Percentiles rank a stretch among this genome's conserved stretches.
phyloP scores from a whole-genome alignment of 2,329 filamentous ascomycete species.

The Fusarium poae region DNA sequence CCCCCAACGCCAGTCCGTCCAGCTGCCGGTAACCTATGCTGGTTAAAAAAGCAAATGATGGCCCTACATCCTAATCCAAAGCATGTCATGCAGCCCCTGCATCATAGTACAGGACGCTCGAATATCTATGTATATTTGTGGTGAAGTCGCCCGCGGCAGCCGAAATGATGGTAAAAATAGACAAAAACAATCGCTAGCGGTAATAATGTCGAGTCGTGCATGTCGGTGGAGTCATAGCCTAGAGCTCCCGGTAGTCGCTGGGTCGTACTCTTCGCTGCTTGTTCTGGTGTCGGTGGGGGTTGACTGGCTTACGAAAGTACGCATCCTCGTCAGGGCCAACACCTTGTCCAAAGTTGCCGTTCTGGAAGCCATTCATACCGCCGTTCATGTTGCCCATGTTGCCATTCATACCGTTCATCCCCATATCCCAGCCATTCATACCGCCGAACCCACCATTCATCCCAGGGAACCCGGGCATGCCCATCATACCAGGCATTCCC shows the following conservation, averaged over 20 bases:
- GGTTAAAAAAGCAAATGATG: conserved; percentile 23
- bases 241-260: conserved; percentile 91
- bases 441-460: conserved; percentile 50
- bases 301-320: conserved; percentile 96
- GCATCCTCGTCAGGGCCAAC: conserved; percentile 87
- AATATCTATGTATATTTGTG: conserved; percentile 10
- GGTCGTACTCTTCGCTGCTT: conserved; percentile 83
- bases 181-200: conserved; percentile 29
- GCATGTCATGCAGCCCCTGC: conserved; percentile 12
- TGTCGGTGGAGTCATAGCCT: conserved; percentile 38
- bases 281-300: conserved; percentile 90
- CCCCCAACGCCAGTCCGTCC: conserved; percentile 42
- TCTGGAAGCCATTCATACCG: conserved; percentile 53
- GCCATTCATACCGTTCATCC: conserved; percentile 48
- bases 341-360: conserved; percentile 61
- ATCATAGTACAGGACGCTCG: conserved; percentile 9
- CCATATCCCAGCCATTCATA: conserved; percentile 49
- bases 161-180: conserved; percentile 15
- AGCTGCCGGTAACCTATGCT: conserved; percentile 33
- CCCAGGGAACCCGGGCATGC: conserved; percentile 50
- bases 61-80: conserved; percentile 33
- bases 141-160: conserved; percentile 2
- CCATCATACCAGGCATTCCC: conserved; percentile 52
- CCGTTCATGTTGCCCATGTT: conserved; percentile 51
- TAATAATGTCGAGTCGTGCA: conserved; percentile 13